Evolutionary conservation across 2,329 filamentous ascomycete species (phyloP), one percentile per base, ranked within the genome.

Genomic region (Cladorrhinum sp.): DNA sequence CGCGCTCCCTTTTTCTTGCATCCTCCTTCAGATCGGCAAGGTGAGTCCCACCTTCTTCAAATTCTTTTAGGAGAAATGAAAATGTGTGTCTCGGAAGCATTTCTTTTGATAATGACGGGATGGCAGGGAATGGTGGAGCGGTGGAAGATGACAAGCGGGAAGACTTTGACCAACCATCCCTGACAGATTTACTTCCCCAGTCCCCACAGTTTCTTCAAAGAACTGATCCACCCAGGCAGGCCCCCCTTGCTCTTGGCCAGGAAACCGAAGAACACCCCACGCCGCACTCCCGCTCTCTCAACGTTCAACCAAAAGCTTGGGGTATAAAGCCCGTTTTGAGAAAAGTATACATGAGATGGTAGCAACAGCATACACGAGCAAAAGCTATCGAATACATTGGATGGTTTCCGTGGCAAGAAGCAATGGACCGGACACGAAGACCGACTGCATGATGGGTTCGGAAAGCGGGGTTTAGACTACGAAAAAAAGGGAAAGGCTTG

Each of bases 261-360:
- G 53, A 51, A 36, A 49, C 54, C 12, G 29, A 27, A 58, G n/a
- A 36, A 36, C 60, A 65, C 60, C 65, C 65, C 65, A 61, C 65
- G 65, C 63, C 52, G 58, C 55, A 22, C 20, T 59, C 56, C 50
- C 36, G 56, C 59, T 8, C 50, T 32, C 32, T 24, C 55, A 45
- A 51, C 36, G 62, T 62, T 63, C 57, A 41, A 63, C 63, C 62
- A 52, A 55, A 52, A 60, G 45, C 60, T 55, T 20, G 45, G 32
- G 58, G 54, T 13, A 45, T 45, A n/a, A 41, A 20, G 29, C 55
- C 27, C 48, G 24, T 53, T 29, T n/a, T 50, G 27, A 16, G 29
- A 27, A 32, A 55, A 55, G 54, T n/a, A 27, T 25, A 10, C n/a
- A 20, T 32, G 23, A 20, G 51, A n/a, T 38, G 20, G 38, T 36